Base-by-base conservation (phyloP, 495 filamentous ascomycete species). In the Chaetomium tenue region DNA sequence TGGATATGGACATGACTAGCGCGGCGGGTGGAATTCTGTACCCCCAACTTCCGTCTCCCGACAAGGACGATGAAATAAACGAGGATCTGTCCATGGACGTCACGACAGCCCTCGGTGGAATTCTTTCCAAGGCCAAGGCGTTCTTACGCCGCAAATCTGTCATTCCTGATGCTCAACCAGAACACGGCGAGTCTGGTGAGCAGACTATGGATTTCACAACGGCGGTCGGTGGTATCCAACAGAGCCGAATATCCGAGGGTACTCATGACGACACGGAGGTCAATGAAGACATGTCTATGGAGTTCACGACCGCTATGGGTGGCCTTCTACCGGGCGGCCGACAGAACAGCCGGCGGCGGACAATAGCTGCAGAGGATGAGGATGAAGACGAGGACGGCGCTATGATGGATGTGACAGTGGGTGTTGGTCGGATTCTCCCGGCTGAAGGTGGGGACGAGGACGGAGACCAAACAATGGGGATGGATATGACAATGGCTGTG, bases 41-140 rank as follows among this genome's bases (percentile, higher is more conserved):
- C 62, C 74, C 73, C 20, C 57, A 66, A 22, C 39, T 61, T n/a
- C 63, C 72, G 47, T 61, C 73, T 8, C 60, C 53, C 20, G 71
- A 76, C 20, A 72, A 79, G 5, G 73, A 74, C 22, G 82, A 84
- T 44, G 88, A 89, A 39, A 40, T 58, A 3, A 50, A 64, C 20
- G 61, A 63, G 57, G 89, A 91, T 33, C 83, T 91, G 72, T 91
- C 88, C 12, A 92, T 93, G 90, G 92, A 97, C 63, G 85, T 96
- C 55, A 96, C 92, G 1, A 84, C 82, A 63, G 89, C 87, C 15
- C 76, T 97, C 62, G 93, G 93, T n/a, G 84, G 87, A 5, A 97
- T 98, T 56, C 76, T 92, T 30, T 76, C 82, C n/a, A 79, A 81
- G 46, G 63, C 73, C 61, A 74, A 70, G 39, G 55, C 64, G 51